phyloP scores from a whole-genome alignment of 1,284 basidiomycete species.

The Mycena citricolor region DNA sequence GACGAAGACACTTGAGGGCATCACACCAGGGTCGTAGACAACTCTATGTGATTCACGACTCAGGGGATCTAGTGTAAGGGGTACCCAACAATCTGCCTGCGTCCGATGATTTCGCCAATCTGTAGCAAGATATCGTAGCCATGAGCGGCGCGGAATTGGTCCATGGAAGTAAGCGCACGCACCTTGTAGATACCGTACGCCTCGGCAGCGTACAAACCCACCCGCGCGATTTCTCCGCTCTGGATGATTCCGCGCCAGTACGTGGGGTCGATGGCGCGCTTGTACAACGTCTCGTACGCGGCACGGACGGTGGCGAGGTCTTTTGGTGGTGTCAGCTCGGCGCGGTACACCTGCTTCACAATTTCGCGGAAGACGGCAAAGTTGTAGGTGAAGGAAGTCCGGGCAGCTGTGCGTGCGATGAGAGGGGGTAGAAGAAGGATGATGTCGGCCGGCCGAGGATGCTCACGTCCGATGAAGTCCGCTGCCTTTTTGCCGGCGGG shows the following conservation, averaged over 20 bases:
- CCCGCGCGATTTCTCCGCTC: slow-evolving; percentile 77
- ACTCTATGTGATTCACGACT: too few relatives aligned
- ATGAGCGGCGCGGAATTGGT: slow-evolving; percentile 36
- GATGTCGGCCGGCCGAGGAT: neutral
- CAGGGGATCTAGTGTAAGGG: slow-evolving; percentile 62
- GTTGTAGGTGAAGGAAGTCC: slow-evolving; percentile 83
- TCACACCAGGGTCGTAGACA: too few relatives aligned
- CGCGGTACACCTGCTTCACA: slow-evolving; percentile 87
- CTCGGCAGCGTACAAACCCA: slow-evolving; percentile 86
- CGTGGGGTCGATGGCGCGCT: slow-evolving; percentile 59
- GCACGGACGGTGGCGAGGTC: slow-evolving; percentile 61
- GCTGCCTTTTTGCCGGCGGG: slow-evolving; percentile 53
- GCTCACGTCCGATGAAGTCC: slow-evolving; percentile 66
- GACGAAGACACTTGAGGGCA: too few relatives aligned
- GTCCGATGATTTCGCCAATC: slow-evolving; percentile 90
- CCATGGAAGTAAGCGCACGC: slow-evolving; percentile 26
- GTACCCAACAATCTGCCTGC: slow-evolving; percentile 85
- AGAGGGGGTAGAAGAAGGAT: neutral
- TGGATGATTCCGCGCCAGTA: slow-evolving; percentile 73
- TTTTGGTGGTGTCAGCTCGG: slow-evolving; percentile 85
- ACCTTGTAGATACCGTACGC: slow-evolving; percentile 88
- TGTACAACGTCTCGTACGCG: slow-evolving; percentile 77
- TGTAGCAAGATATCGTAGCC: slow-evolving; percentile 29
- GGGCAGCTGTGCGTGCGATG: slow-evolving; percentile 61
- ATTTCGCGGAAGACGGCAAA: slow-evolving; percentile 81